Base-by-base conservation (phyloP, 768 basidiomycete genomes). In the Psilocybe azurescens region DNA sequence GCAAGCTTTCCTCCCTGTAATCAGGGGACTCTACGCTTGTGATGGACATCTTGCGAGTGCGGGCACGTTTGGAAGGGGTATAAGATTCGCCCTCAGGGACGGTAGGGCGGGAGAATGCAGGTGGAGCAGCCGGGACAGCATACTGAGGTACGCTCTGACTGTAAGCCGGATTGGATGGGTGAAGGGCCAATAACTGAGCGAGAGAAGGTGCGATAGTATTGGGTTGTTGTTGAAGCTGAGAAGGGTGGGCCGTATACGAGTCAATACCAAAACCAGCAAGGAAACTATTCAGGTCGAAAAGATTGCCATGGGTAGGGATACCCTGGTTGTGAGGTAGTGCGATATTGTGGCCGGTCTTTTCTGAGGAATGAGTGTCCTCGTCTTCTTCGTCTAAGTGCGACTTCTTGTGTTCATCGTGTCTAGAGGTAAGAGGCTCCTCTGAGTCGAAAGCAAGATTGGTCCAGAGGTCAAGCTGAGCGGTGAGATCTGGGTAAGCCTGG, bases 401-500 rank as follows among this genome's bases (percentile, higher is more conserved):
- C 53, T 74, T 75, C 61, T 75, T 76, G 60, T 76, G 79, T 29
- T 78, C 72, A 20, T 74, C 70, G 48, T 78, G 75, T 60, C 71
- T 69, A 46, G 73, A 73, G n/a, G 68, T 68, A 48, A 81, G 67
- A n/a, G 86, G 76, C 18, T 93, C 93, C 69, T 93, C 91, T 0
- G 86, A 86, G 61, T 93, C 87, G 71, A 95, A 95, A 7, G 87
- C 75, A 59, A 94, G 81, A 74, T 91, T 88, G 13, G 91, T 90
- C 94, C 94, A 95, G 57, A 95, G 79, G 73, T 90, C 89, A 56
- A 93, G 87, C 72, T 91, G 91, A 0, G 91, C 88, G 18, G 82
- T 81, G 58, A 94, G 81, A 75, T 94, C 93, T 10, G 89, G 88
- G 70, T 86, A 91, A 0, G 88, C 78, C 28, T 85, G 84, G 0